phyloP scores from a whole-genome alignment of 257 asterid genomes.

The Phtheirospermum japonicum region DNA sequence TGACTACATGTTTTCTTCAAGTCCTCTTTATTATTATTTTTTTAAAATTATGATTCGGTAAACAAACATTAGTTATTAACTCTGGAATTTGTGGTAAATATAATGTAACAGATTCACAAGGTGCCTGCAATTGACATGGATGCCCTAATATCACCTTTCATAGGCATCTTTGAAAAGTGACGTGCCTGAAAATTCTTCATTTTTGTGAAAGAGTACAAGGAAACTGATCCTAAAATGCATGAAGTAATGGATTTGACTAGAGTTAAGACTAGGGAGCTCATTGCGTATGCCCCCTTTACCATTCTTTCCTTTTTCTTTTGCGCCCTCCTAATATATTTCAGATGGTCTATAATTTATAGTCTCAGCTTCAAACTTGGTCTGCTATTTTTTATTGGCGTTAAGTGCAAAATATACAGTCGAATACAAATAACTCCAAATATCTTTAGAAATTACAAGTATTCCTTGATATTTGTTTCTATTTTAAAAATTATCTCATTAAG shows the following conservation, averaged over 20 bases:
- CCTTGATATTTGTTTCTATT: neutral
- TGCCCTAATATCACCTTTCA: constrained; percentile 80
- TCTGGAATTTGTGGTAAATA: constrained; percentile 18
- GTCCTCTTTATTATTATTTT: too few relatives aligned
- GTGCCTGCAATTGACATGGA: constrained; percentile 81
- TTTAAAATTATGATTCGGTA: neutral
- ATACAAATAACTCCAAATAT: neutral
- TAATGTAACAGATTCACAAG: constrained; percentile 60
- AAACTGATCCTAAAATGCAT: constrained; percentile 65
- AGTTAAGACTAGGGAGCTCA: constrained; percentile 63
- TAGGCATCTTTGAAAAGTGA: constrained; percentile 84
- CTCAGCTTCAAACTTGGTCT: too few relatives aligned
- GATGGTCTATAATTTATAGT: too few relatives aligned
- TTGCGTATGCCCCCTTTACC: neutral
- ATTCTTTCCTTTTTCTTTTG: neutral
- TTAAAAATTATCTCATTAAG: neutral
- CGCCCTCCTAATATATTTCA: neutral
- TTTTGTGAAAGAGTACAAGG: constrained; percentile 68
- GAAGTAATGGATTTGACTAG: constrained; percentile 83
- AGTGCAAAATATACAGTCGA: too few relatives aligned
- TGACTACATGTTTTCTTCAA: too few relatives aligned
- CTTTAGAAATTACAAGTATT: too few relatives aligned
- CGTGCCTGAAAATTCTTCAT: constrained; percentile 81
- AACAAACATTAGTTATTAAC: constrained; percentile 1
- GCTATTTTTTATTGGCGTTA: too few relatives aligned